Conservation (phyloP, 2,329 filamentous ascomycete species). For the Penicillium glabrum region DNA sequence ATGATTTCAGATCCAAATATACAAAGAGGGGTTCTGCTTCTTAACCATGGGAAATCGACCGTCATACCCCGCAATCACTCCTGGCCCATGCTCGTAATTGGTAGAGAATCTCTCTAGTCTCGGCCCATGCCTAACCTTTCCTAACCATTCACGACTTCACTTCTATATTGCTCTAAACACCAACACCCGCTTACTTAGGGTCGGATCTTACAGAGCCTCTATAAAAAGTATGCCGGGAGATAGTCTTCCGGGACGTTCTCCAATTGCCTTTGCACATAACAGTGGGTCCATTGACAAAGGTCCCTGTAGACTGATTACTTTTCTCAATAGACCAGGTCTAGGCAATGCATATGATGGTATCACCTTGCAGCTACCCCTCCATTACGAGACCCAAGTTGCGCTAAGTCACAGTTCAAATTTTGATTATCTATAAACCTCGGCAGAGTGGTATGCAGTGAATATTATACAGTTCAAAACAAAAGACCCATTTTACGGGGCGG, state of each 20-base stretch:
- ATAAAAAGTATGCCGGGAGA: not conserved
- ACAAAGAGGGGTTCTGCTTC: not conserved
- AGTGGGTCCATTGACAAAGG: not conserved
- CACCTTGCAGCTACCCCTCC: not conserved
- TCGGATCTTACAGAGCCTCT: not conserved
- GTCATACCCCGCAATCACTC: not conserved
- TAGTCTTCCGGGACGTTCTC: not conserved
- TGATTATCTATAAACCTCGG: not conserved
- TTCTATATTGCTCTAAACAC: not conserved
- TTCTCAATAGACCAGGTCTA: not conserved
- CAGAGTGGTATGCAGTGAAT: not conserved
- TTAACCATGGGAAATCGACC: not conserved
- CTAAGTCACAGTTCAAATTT: not conserved
- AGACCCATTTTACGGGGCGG: conserved; percentile 32
- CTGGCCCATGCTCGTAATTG: not conserved
- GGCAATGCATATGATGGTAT: not conserved
- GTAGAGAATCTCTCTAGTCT: not conserved
- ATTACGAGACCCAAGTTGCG: not conserved
- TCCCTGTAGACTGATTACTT: not conserved
- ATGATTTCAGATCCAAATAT: not conserved
- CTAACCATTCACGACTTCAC: not conserved
- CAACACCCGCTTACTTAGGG: not conserved
- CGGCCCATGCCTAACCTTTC: not conserved
- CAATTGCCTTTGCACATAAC: not conserved
- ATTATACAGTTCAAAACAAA: conserved; percentile 3